Percentiles rank a stretch among this genome's conserved stretches.
Evolutionary conservation across 805 yeast genomes (phyloP).

Genomic region (Starmerella bombi): DNA sequence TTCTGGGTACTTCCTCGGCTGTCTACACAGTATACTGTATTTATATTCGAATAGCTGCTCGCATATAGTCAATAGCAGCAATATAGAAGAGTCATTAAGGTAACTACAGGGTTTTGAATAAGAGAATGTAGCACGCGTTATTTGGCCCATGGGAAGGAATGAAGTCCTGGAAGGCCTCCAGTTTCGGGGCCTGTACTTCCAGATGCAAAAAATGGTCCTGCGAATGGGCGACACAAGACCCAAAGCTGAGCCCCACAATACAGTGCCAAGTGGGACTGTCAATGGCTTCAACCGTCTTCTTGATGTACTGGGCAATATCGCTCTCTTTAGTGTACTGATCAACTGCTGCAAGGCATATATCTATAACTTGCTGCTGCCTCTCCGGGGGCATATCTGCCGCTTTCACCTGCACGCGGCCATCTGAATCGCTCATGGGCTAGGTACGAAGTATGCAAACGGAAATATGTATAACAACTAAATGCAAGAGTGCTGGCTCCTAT

Average conservation of each 20-base stretch:
- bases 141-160: background rate
- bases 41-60: too few relatives aligned
- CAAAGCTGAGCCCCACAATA: conserved; percentile 47
- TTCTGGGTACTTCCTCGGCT: too few relatives aligned
- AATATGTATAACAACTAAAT: background rate
- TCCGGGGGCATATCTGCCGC: conserved; percentile 22
- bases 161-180: conserved; percentile 29
- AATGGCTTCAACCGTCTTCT: conserved; percentile 42
- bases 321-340: conserved; percentile 35
- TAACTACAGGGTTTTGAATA: conserved; percentile 35
- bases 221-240: conserved; percentile 49
- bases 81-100: background rate
- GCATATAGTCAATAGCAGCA: too few relatives aligned
- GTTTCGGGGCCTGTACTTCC: conserved; percentile 28
- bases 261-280: conserved; percentile 54
- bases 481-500: background rate
- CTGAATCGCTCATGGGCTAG: too few relatives aligned
- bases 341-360: conserved; percentile 33
- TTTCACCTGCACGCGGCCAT: conserved; percentile 12
- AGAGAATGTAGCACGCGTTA: conserved; percentile 27
- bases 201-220: conserved; percentile 42
- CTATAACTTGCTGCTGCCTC: conserved; percentile 14
- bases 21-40: too few relatives aligned
- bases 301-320: conserved; percentile 45
- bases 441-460: too few relatives aligned